These are phyloP conservation scores for Chaetothyriales sp. DNA, from an alignment of 2,329 filamentous ascomycete genomes.

Conservation along the genomic window DNA sequence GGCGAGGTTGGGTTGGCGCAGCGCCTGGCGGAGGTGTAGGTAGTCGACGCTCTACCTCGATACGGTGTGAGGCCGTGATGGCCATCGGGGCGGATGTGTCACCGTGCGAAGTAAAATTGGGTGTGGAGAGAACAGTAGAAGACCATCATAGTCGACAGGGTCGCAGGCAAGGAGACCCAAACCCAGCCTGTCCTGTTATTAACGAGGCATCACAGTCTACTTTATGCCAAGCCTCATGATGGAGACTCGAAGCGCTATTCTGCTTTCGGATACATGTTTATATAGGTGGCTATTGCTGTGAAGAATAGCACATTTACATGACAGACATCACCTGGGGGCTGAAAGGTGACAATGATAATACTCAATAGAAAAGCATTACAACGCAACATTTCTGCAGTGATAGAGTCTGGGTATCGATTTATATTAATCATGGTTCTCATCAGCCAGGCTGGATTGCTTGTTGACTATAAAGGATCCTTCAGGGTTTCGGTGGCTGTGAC, in stretches of 20 bases:
- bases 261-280: neutral
- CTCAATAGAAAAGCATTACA: neutral
- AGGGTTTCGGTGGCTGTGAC: slow-evolving; percentile 62
- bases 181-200: neutral
- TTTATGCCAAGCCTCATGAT: neutral
- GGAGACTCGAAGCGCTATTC: neutral
- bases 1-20: slow-evolving; percentile 36
- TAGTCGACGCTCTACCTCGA: slow-evolving; percentile 25
- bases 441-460: neutral
- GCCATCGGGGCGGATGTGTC: slow-evolving; percentile 22
- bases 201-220: neutral
- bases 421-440: neutral
- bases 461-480: slow-evolving; percentile 51
- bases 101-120: neutral
- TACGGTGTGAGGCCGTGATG: slow-evolving; percentile 26
- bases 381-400: neutral
- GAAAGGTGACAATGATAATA: neutral
- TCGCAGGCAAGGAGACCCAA: neutral
- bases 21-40: slow-evolving; percentile 31
- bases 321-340: neutral
- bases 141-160: neutral
- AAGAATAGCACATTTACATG: neutral
- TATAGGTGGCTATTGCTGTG: neutral
- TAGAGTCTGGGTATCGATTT: neutral
- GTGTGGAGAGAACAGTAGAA: neutral